Conservation (phyloP, 225 moss, liverwort and hornwort genomes). For the Anthoceros angustus region DNA sequence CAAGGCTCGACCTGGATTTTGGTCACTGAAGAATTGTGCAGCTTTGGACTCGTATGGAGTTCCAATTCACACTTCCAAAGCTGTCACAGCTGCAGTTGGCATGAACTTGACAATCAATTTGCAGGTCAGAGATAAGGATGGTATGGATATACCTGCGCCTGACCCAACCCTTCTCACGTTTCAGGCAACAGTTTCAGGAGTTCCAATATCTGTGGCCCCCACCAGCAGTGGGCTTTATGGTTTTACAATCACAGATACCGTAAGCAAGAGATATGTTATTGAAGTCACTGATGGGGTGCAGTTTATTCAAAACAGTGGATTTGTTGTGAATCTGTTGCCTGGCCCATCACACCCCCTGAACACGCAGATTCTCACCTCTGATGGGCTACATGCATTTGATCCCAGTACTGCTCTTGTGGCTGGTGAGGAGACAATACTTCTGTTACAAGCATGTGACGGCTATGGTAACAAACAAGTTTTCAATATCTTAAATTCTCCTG, state of each 20-base stretch:
- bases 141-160: constrained; percentile 26
- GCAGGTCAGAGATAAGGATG: constrained; percentile 23
- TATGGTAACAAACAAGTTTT: constrained; percentile 35
- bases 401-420: constrained; percentile 16
- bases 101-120: constrained; percentile 18
- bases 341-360: constrained; percentile 17
- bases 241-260: constrained; percentile 23
- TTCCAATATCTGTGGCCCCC: not conserved
- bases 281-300: constrained; percentile 10
- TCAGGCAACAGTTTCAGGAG: not conserved
- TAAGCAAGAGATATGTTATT: constrained; percentile 18
- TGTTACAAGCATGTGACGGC: constrained; percentile 23
- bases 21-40: constrained; percentile 16
- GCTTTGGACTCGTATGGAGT: constrained; percentile 18
- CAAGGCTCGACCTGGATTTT: constrained; percentile 8
- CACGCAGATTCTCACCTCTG: constrained; percentile 14
- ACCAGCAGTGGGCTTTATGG: constrained; percentile 17
- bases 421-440: constrained; percentile 15
- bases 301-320: constrained; percentile 31
- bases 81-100: constrained; percentile 18
- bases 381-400: constrained; percentile 9
- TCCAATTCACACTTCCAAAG: constrained; percentile 19
- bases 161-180: constrained; percentile 4
- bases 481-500: constrained; percentile 10
- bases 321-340: constrained; percentile 30